Evolutionary conservation across 2,329 filamentous ascomycete species (phyloP).

Genomic region (Fusarium veterinarium): DNA sequence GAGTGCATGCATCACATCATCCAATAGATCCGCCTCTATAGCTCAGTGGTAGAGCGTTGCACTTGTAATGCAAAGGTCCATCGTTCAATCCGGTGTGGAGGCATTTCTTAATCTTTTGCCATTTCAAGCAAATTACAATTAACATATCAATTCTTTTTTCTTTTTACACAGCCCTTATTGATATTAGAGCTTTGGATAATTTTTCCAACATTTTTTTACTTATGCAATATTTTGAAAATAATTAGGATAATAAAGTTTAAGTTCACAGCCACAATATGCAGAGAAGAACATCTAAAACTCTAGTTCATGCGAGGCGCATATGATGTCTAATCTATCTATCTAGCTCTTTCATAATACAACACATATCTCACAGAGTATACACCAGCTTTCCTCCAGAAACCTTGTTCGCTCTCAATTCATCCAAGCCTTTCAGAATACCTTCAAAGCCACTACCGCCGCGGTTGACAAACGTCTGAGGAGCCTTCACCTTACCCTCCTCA

Average conservation of each 20-base stretch:
- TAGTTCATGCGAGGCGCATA: not conserved
- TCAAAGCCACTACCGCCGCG: not conserved
- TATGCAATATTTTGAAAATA: too few species aligned
- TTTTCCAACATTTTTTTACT: too few species aligned
- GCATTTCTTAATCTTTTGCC: not conserved
- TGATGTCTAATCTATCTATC: not conserved
- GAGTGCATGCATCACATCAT: not conserved
- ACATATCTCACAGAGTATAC: conserved; percentile 2
- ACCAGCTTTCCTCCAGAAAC: conserved; percentile 12
- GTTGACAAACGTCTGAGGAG: not conserved
- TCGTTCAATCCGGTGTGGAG: conserved; percentile 35
- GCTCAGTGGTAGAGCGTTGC: conserved; percentile 35
- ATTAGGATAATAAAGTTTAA: not conserved
- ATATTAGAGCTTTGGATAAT: accelerated
- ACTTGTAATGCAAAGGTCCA: conserved; percentile 36
- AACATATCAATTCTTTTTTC: accelerated
- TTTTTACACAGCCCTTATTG: not conserved
- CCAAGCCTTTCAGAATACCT: not conserved
- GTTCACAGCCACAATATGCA: not conserved
- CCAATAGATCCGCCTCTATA: conserved; percentile 16
- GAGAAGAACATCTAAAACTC: too few species aligned
- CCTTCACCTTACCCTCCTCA: not conserved
- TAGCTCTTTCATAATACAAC: not conserved
- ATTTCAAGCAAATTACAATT: not conserved
- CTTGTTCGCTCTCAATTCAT: conserved; percentile 8